These are phyloP conservation scores for Lathyrus aphaca DNA, from an alignment of 306 rosid genomes.

Conservation along the genomic window DNA sequence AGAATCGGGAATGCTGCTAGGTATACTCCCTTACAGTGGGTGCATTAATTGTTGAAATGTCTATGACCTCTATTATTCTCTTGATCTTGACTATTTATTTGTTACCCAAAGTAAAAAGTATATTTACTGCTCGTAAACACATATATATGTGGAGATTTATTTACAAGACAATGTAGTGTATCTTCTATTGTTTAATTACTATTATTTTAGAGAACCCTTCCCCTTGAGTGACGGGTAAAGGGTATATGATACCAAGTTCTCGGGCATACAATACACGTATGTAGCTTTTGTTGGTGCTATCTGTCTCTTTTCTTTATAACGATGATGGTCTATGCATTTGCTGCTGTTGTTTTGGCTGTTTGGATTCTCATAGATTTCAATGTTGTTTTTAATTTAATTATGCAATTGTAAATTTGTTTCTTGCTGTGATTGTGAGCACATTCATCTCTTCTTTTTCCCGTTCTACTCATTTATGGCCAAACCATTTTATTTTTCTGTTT, in stretches of 20 bases:
- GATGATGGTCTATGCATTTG: not conserved
- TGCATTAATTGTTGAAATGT: slow-evolving; percentile 21
- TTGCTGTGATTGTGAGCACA: not conserved
- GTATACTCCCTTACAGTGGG: slow-evolving; percentile 42
- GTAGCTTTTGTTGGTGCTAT: not conserved
- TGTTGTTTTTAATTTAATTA: not conserved
- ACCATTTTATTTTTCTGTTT: slow-evolving; percentile 12
- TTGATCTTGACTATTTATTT: slow-evolving; percentile 16
- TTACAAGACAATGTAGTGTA: not conserved
- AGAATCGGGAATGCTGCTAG: slow-evolving; percentile 55
- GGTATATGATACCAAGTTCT: slow-evolving; percentile 22
- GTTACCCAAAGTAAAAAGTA: slow-evolving; percentile 30
- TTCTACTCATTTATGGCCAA: slow-evolving; percentile 11
- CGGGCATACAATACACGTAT: slow-evolving; percentile 12
- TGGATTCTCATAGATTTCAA: not conserved
- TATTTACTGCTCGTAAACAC: slow-evolving; percentile 28
- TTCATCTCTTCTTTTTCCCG: not conserved
- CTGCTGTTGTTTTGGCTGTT: slow-evolving; percentile 19
- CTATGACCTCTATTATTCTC: slow-evolving; percentile 20
- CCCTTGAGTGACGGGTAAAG: not conserved
- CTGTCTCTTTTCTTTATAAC: slow-evolving; percentile 4
- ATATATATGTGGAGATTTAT: slow-evolving; percentile 8
- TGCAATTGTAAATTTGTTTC: slow-evolving; percentile 2
- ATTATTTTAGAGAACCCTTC: not conserved
- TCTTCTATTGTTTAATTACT: slow-evolving; percentile 4